Evolutionary conservation across 2,329 filamentous ascomycete species (phyloP).

Genomic region (Ascochyta viciae-villosae): DNA sequence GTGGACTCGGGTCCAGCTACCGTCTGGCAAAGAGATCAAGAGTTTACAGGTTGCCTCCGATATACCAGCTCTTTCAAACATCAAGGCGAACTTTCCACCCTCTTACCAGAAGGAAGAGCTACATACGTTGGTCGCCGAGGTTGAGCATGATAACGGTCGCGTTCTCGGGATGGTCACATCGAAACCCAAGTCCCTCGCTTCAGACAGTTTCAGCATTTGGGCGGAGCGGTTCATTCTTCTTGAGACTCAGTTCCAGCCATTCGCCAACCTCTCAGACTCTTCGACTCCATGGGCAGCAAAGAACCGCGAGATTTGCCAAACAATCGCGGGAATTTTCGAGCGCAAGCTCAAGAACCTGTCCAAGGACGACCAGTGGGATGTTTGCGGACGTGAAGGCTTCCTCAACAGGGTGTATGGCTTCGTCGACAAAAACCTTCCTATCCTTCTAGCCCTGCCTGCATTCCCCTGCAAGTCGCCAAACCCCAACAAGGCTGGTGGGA

Average conservation of each 20-base stretch:
- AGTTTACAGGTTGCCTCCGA: constrained; percentile 25
- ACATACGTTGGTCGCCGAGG: constrained; percentile 28
- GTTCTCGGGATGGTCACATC: constrained; percentile 33
- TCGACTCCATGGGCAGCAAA: constrained; percentile 28
- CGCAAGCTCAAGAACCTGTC: constrained; percentile 38
- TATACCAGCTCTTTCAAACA: constrained; percentile 27
- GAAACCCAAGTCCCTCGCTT: constrained; percentile 30
- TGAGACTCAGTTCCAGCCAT: constrained; percentile 37
- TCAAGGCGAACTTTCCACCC: constrained; percentile 35
- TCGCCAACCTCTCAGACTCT: constrained; percentile 24
- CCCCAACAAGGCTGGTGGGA: constrained; percentile 61
- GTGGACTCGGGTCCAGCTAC: constrained; percentile 27
- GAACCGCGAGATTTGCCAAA: constrained; percentile 26
- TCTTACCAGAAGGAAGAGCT: constrained; percentile 29
- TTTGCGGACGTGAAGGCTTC: constrained; percentile 33
- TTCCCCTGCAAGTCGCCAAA: constrained; percentile 71
- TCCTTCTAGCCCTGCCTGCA: constrained; percentile 57
- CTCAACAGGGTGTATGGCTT: constrained; percentile 36
- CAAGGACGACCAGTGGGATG: constrained; percentile 38
- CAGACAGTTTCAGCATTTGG: constrained; percentile 36
- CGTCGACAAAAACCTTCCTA: constrained; percentile 34
- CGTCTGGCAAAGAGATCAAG: constrained; percentile 35
- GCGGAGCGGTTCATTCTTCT: constrained; percentile 39
- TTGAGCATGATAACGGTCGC: constrained; percentile 31
- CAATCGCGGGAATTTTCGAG: constrained; percentile 39